Conservation (phyloP, 2,329 filamentous ascomycete species). For the Aschersonia sp. region DNA sequence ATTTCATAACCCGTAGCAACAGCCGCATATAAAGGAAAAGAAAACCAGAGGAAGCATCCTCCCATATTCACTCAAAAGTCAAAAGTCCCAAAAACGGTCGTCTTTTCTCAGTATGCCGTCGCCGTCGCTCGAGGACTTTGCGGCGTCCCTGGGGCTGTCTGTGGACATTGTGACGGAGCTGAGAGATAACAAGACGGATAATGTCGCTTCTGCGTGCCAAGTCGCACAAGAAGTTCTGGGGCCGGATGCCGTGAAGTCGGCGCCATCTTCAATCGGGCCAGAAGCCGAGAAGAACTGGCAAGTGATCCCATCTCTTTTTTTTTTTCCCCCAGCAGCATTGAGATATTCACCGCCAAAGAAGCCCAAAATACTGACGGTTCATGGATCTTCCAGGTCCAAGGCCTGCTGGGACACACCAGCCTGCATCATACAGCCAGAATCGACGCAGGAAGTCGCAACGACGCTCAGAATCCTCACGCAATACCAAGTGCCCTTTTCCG, state of each 20-base stretch:
- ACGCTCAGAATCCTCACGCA: neutral
- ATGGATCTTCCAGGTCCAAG: neutral
- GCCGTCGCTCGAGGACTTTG: neutral
- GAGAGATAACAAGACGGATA: neutral
- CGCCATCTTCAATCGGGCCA: neutral
- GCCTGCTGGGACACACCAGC: neutral
- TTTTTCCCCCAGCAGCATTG: neutral
- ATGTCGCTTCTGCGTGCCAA: neutral
- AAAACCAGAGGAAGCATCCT: too few relatives aligned
- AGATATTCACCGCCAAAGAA: too few relatives aligned
- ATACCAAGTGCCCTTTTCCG: slow-evolving; percentile 1
- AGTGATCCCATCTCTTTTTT: neutral
- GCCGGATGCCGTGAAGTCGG: neutral
- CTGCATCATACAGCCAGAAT: neutral
- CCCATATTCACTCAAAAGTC: too few relatives aligned
- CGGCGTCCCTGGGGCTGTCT: neutral
- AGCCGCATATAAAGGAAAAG: too few relatives aligned
- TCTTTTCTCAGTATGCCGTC: neutral
- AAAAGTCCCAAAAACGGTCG: neutral
- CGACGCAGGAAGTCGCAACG: neutral
- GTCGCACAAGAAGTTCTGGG: neutral
- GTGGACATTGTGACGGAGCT: neutral
- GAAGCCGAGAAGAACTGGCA: neutral
- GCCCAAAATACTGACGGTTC: too few relatives aligned
- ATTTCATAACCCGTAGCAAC: too few relatives aligned